Evolutionary conservation across 1,284 basidiomycete species (phyloP).

Genomic region (Coniferiporia sulphurascens): DNA sequence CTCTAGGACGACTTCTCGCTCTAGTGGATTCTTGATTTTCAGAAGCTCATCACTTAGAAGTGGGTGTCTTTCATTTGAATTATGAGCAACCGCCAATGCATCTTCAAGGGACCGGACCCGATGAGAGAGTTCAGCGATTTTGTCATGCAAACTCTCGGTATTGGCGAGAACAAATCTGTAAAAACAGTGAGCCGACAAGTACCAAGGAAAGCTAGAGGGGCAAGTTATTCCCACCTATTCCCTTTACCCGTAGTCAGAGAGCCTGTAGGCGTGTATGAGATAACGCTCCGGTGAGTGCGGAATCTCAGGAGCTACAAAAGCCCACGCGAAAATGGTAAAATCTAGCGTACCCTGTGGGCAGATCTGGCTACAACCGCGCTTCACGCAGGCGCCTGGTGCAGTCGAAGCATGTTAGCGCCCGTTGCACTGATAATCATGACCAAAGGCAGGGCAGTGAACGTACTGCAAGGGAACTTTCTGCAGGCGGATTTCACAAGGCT

Average conservation of each 20-base stretch:
- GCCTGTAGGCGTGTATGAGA: conserved; percentile 33
- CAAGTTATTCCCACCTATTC: conserved; percentile 42
- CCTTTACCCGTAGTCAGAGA: conserved; percentile 70
- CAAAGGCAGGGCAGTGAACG: conserved; percentile 4
- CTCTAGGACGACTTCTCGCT: conserved; percentile 46
- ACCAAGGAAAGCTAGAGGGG: background rate
- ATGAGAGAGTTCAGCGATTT: conserved; percentile 52
- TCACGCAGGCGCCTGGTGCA: conserved; percentile 18
- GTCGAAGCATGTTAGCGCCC: background rate
- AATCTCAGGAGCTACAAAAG: conserved; percentile 16
- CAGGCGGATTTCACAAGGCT: background rate
- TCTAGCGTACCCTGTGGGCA: conserved; percentile 26
- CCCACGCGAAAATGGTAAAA: conserved; percentile 31
- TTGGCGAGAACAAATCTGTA: conserved; percentile 62
- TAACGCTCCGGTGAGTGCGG: conserved; percentile 19
- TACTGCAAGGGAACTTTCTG: conserved; percentile 20
- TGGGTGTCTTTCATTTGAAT: conserved; percentile 44
- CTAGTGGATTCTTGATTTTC: conserved; percentile 58
- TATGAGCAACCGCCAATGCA: conserved; percentile 49
- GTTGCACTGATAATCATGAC: background rate
- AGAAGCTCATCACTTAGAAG: conserved; percentile 54
- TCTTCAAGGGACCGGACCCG: conserved; percentile 62
- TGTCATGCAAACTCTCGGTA: conserved; percentile 62
- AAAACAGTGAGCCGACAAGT: background rate
- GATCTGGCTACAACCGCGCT: conserved; percentile 19